phyloP scores from a whole-genome alignment of 2,329 filamentous ascomycete genomes.

The Dissoconium aciculare region DNA sequence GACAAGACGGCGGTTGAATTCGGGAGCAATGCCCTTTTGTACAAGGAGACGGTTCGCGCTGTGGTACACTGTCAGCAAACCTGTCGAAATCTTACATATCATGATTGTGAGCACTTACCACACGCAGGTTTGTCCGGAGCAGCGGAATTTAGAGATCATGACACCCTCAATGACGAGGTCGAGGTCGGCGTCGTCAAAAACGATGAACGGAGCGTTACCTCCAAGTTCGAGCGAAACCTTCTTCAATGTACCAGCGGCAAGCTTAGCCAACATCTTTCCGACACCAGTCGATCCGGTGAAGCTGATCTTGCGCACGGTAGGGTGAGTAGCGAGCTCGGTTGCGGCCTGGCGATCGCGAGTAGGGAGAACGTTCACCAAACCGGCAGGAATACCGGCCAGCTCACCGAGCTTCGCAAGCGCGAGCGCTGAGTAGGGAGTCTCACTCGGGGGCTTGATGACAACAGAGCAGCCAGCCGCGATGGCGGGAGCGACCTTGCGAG shows the following conservation, averaged over 20 bases:
- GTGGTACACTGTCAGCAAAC: slow-evolving; percentile 1
- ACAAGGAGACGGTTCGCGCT: slow-evolving; percentile 59
- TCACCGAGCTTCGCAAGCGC: slow-evolving; percentile 11
- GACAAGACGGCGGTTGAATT: slow-evolving; percentile 16
- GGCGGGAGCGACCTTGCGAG: slow-evolving; percentile 10
- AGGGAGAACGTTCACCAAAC: slow-evolving; percentile 10
- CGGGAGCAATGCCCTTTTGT: slow-evolving; percentile 49
- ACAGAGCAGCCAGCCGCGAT: slow-evolving; percentile 17
- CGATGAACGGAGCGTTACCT: slow-evolving; percentile 17
- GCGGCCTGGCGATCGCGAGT: slow-evolving; percentile 5
- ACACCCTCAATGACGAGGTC: slow-evolving; percentile 13
- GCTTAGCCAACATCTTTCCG: slow-evolving; percentile 16
- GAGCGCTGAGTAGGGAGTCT: slow-evolving; percentile 14
- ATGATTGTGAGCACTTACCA: slow-evolving; percentile 1
- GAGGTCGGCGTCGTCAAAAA: slow-evolving; percentile 18
- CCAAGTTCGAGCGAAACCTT: slow-evolving; percentile 15
- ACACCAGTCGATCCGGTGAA: slow-evolving; percentile 18
- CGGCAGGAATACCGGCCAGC: slow-evolving; percentile 11
- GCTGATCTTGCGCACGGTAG: slow-evolving; percentile 15
- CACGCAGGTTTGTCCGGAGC: slow-evolving; percentile 16
- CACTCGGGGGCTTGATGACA: slow-evolving; percentile 13
- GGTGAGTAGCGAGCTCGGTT: slow-evolving; percentile 5
- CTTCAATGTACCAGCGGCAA: slow-evolving; percentile 12
- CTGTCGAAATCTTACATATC: background rate
- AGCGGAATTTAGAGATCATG: slow-evolving; percentile 15